Base-by-base conservation (phyloP, 108 stramenopile genomes). In the Epithemia pelagica region DNA sequence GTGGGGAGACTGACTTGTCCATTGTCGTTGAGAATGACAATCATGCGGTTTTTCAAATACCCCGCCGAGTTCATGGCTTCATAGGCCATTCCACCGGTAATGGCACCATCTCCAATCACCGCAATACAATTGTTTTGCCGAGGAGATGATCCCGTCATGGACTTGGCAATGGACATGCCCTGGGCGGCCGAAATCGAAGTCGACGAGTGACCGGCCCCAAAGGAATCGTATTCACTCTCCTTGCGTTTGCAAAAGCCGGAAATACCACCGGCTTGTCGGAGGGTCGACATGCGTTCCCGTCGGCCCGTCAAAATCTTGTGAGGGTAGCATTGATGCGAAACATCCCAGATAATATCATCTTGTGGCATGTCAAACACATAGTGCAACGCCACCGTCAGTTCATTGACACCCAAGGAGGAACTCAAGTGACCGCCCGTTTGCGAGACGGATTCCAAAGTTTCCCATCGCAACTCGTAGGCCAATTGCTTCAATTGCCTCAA, bases 31-130 rank as follows among this genome's bases (percentile, higher is more conserved):
- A 98, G 77, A 24, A 98, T 87, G 55, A 96, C 96, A 76, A 98
- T 92, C 94, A 96, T 95, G 26, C 97, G 77, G n/a, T 76, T 74
- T 55, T 79, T 82, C 60, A 98, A 78, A 64, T 96, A 98, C 21
- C 95, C 96, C 18, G 96, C 97, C 61, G 78, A 90, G 79, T 98
- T 98, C 96, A 98, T 96, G 37, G 97, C 97, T 80, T 98, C 97
- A 73, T 94, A 98, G 22, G 97, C 97, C 97, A 98, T 98, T 27
- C 97, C 97, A 28, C 97, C 97, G 19, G 96, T 98, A 71, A 98
- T 98, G 69, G 97, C 97, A 29, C 97, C 97, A 77, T 98, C 97
- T 25, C 97, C 97, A 70, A 98, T 98, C 15, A 98, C 95, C 20
- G 97, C 97, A 60, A 98, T 87, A 72, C 96, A 96, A 75, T 98